Evolutionary conservation across 176 grass and related monocot genomes (phyloP), one percentile per base, ranked within the genome.

Genomic region (Olyra latifolia): DNA sequence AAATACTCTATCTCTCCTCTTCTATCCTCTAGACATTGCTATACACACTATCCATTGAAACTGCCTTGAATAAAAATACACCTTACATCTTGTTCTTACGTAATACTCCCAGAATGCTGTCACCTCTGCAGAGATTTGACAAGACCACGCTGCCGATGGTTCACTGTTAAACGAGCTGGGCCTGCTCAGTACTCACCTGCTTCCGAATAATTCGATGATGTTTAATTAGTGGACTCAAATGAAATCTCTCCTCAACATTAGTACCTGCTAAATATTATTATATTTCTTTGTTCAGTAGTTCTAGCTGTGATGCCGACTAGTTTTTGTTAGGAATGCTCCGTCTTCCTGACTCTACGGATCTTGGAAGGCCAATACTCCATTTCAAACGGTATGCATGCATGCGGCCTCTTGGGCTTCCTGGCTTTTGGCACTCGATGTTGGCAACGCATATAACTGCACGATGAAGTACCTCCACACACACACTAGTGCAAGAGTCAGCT

Each of bases 401-500:
- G n/a, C 4, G 28, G 49, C 23, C 55, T 48, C 58, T 63, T 48
- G 25, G 11, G 57, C 6, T 62, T 44, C 23, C 4, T 61, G 6
- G 22, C 66, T 66, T 66, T 83, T 87, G 54, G 77, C 1, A 3
- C 19, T 28, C 53, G 4, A 69, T 46, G n/a, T 43, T 64, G 59
- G 74, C 48, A 59, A 15, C 25, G 13, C 47, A 53, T 48, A 47
- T 48, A 67, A 65, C 25, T 15, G 14, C 27, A 67, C 1, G 50
- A 48, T 57, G 49, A 75, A 48, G 25, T 32, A 24, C 23, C 24
- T 11, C 45, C 32, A 35, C 32, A 1, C 58, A 66, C 20, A 56
- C 1, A 66, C 24, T 48, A 75, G 40, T 47, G 77, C 28, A 67
- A 67, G 39, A 86, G 50, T 69, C 71, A 76, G 61, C 53, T 76